Base-by-base conservation (phyloP, 2,329 filamentous ascomycete species). In the Fusarium clavum region DNA sequence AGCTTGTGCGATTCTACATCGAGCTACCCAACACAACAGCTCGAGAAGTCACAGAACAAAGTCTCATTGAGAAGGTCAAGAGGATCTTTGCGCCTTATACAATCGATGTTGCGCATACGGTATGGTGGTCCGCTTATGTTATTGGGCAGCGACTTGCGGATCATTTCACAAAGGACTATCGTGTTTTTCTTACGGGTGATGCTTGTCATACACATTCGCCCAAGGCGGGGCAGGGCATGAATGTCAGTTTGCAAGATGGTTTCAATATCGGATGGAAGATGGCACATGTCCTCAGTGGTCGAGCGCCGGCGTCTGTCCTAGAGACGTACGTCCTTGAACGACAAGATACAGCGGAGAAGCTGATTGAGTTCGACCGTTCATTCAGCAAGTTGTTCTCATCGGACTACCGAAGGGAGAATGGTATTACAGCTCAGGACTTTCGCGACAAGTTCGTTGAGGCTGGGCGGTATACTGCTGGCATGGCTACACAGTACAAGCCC, bases 161-260 rank as follows among this genome's bases (percentile, higher is more conserved):
- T 0, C 64, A 60, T 3, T 75, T 75, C 8, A 85, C 91, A 0
- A 82, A 82, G 9, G 78, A 82, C 14, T 83, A 86, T 25, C 84
- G 90, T 6, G 82, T 94, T 11, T 94, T 94, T 73, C 81, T 93
- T 5, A 89, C 90, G 0, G 91, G 91, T 4, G 91, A 71, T 29
- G 72, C 90, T 89, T 77, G 90, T 85, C 72, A 74, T 81, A 86
- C 75, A 82, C 84, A 11, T 8, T 68, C 67, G 0, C 89, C 89
- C 8, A 91, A 91, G 74, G 89, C 88, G 1, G 89, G 89, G 1
- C 89, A 92, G 75, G 90, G 91, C 11, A 92, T 92, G 90, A 93
- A 93, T 67, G 87, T 91, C 5, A 87, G 84, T 32, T 90, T 93
- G 84, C 89, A 91, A 71, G 90, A 93, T 75, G 78, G 67, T 2